Percentiles rank a stretch among this genome's conserved stretches.
Evolutionary conservation across 495 filamentous ascomycete genomes (phyloP).

Genomic region (Podospora pseudoanserina): DNA sequence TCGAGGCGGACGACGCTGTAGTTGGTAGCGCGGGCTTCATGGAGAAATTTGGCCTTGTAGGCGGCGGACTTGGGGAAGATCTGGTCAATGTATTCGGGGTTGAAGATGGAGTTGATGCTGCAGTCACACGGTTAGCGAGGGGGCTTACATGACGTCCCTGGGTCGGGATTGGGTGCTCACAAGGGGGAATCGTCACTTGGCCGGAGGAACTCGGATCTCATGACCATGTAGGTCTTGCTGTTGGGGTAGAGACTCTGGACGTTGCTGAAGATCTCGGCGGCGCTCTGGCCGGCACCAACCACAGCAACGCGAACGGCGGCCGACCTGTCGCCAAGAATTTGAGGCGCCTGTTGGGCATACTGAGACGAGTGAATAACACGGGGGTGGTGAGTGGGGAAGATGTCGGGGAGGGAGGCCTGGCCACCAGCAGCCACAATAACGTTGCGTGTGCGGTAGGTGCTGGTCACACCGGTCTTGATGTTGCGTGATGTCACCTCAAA

Average conservation of each 20-base stretch:
- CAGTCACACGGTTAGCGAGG: conserved; percentile 12
- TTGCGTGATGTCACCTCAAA: conserved; percentile 46
- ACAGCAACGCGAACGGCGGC: conserved; percentile 71
- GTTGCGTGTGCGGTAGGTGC: conserved; percentile 57
- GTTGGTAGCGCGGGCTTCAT: conserved; percentile 73
- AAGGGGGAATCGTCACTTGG: conserved; percentile 96
- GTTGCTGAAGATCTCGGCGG: conserved; percentile 93
- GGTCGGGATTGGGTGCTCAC: conserved; percentile 48
- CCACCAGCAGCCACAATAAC: conserved; percentile 87
- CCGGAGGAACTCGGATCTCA: conserved; percentile 72
- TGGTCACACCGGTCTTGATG: conserved; percentile 32
- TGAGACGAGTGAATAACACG: conserved; percentile 86
- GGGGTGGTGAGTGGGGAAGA: conserved; percentile 56
- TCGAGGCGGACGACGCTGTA: conserved; percentile 89
- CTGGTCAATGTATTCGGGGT: conserved; percentile 72
- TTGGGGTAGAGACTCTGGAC: conserved; percentile 79
- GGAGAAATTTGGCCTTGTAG: conserved; percentile 59
- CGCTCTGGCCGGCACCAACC: conserved; percentile 84
- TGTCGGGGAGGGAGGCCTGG: conserved; percentile 68
- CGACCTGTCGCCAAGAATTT: conserved; percentile 55
- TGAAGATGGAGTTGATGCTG: conserved; percentile 95
- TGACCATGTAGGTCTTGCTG: conserved; percentile 69
- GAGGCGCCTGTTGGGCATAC: conserved; percentile 63
- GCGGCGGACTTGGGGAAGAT: conserved; percentile 62
- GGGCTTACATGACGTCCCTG: not conserved